Evolutionary conservation across 805 yeast genomes (phyloP), one percentile per base, ranked within the genome.

Genomic region (Kodamaea kakaduensis): DNA sequence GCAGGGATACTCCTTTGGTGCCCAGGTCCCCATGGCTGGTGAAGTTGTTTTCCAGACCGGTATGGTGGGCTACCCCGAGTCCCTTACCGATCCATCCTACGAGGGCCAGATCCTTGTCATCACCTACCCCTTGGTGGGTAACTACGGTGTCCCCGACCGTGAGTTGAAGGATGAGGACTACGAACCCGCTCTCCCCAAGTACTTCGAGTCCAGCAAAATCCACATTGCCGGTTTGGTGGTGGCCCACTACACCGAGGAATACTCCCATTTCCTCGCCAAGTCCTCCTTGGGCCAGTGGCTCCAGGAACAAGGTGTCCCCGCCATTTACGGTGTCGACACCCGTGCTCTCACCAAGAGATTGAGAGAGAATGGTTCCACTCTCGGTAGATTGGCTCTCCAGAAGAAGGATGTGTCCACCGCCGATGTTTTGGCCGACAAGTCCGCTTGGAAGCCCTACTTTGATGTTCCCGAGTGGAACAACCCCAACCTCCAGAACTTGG

Each of bases 21-120:
- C 97, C 37, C 81, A 81, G 44, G 77, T 73, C 42, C 61, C 95
- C 17, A 78, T 80, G 38, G 94, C 97, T 38, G 98, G 98, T 75
- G 98, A 93, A 69, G 78, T 94, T 52, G 98, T 93, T 42, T 93
- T 93, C 78, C 97, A 94, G 67, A 93, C 98, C 45, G 97, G 98
- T 71, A 89, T 93, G 96, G 97, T 93, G 50, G 98, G 98, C 44
- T 93, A 93, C 62, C 98, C 97, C 26, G 98, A 93, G 66, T 81
- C 97, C 35, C 78, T 93, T 62, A 88, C 98, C 25, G 98, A 93
- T 66, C 98, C 98, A 42, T 93, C 97, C 29, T 93, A 93, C 65
- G 89, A 85, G 58, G 98, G 98, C 45, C 98, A 93, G 68, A 90
- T 93, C 56, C 70, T 93, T 59, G 97, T 93, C 45, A 84, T 93